phyloP scores from a whole-genome alignment of 257 asterid genomes.

The Solanum clarkiae region DNA sequence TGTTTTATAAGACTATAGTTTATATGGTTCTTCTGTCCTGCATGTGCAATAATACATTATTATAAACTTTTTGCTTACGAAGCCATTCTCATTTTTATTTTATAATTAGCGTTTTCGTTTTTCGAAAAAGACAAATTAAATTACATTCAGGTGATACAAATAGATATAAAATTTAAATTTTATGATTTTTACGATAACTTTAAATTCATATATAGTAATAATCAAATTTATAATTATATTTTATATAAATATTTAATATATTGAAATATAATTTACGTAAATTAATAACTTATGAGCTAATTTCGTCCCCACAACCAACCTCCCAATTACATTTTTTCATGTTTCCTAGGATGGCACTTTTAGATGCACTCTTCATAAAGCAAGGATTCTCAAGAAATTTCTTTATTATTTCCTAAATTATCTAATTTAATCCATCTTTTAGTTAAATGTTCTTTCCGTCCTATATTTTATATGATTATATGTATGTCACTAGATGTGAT shows the following conservation, averaged over 20 bases:
- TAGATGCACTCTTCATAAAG: not conserved
- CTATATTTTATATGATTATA: not conserved
- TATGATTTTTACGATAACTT: accelerated
- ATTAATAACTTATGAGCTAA: not conserved
- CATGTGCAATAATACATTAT: not conserved
- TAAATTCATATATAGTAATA: not conserved
- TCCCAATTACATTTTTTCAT: not conserved
- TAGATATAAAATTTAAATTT: not conserved
- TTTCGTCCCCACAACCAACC: not conserved
- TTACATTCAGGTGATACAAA: not conserved
- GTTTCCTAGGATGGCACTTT: not conserved
- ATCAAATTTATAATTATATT: not conserved
- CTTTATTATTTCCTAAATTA: not conserved
- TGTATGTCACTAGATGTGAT: not conserved
- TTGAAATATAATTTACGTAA: not conserved
- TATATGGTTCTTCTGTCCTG: not conserved
- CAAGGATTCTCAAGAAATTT: not conserved
- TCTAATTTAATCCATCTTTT: not conserved
- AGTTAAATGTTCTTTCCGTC: not conserved
- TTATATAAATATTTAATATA: not conserved
- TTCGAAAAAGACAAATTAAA: not conserved
- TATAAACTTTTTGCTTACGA: not conserved
- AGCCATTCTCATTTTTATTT: not conserved
- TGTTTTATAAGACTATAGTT: not conserved
- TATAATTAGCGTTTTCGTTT: not conserved